Evolutionary conservation across 176 grass and related monocot species (phyloP).

Genomic region (Stipa capillata): DNA sequence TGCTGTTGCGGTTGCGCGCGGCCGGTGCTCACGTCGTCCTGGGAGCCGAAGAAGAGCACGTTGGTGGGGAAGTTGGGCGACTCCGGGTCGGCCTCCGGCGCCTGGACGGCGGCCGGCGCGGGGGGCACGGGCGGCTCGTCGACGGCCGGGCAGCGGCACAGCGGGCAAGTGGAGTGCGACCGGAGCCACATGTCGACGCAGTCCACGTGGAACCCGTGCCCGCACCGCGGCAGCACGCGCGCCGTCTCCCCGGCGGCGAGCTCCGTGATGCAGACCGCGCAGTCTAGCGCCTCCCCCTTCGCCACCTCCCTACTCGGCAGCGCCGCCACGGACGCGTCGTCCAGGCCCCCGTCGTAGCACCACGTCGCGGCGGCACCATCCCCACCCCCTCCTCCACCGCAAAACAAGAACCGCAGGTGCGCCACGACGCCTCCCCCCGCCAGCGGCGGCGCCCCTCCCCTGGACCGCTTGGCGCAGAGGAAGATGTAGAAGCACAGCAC

Average conservation of each 20-base stretch:
- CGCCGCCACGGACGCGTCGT: constrained; percentile 42
- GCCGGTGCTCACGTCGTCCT: constrained; percentile 63
- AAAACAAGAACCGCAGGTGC: constrained; percentile 8
- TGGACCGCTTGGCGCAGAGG: constrained; percentile 47
- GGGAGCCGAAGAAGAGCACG: constrained; percentile 73
- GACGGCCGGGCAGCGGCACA: constrained; percentile 74
- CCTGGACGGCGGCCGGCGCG: neutral
- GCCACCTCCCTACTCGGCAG: constrained; percentile 30
- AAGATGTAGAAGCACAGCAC: constrained; percentile 63
- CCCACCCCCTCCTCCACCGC: neutral
- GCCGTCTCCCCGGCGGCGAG: constrained; percentile 48
- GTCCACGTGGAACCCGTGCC: constrained; percentile 67
- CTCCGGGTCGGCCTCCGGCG: constrained; percentile 41
- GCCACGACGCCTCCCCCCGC: neutral
- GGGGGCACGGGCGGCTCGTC: constrained; percentile 23
- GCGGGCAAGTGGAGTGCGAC: constrained; percentile 75
- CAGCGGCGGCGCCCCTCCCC: neutral
- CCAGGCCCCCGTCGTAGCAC: constrained; percentile 49
- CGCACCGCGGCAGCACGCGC: constrained; percentile 65
- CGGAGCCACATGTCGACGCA: constrained; percentile 87
- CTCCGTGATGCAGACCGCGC: constrained; percentile 77
- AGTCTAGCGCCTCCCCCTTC: constrained; percentile 44
- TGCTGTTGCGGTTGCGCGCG: neutral
- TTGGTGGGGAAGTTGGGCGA: constrained; percentile 66
- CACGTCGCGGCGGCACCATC: neutral